phyloP scores from a whole-genome alignment of 352 stramenopile genomes.

The Phytophthora pinifolia region DNA sequence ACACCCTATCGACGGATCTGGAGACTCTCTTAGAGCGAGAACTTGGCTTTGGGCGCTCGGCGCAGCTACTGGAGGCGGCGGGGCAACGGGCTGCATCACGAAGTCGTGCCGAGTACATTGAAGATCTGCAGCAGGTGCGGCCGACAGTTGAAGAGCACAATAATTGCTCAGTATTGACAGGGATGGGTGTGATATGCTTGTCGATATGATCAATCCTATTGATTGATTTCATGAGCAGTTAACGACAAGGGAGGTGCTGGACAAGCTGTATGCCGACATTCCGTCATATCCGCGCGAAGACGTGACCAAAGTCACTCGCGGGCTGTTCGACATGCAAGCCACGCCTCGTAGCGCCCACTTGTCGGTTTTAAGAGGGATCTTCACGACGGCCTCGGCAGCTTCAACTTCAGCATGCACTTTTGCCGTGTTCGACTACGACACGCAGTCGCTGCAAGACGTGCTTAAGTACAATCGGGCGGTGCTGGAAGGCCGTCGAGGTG shows the following conservation, averaged over 20 bases:
- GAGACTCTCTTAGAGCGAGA: conserved; percentile 49
- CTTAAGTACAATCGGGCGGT: conserved; percentile 71
- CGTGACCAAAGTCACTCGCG: conserved; percentile 12
- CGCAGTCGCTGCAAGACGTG: conserved; percentile 65
- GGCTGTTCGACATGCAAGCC: conserved; percentile 31
- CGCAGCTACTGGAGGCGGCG: not conserved
- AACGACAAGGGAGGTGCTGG: conserved; percentile 32
- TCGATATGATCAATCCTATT: not conserved
- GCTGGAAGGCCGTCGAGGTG: conserved; percentile 36
- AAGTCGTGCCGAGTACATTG: no score
- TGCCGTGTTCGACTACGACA: conserved; percentile 68
- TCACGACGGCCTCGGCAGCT: conserved; percentile 8
- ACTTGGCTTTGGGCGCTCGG: conserved; percentile 23
- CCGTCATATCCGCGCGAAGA: conserved; percentile 35
- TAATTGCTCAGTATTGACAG: conserved; percentile 3
- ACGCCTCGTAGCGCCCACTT: conserved; percentile 33
- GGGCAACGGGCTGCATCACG: no score
- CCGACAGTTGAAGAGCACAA: not conserved
- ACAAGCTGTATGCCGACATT: conserved; percentile 55
- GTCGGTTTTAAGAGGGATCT: conserved; percentile 39
- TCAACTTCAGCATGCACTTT: conserved; percentile 30
- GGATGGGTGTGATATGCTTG: no score
- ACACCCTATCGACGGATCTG: conserved; percentile 10
- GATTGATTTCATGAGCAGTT: conserved; percentile 5
- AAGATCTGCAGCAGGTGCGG: conserved; percentile 27